phyloP scores from a whole-genome alignment of 2,329 filamentous ascomycete species.

The Mycosphaerella sp. region DNA sequence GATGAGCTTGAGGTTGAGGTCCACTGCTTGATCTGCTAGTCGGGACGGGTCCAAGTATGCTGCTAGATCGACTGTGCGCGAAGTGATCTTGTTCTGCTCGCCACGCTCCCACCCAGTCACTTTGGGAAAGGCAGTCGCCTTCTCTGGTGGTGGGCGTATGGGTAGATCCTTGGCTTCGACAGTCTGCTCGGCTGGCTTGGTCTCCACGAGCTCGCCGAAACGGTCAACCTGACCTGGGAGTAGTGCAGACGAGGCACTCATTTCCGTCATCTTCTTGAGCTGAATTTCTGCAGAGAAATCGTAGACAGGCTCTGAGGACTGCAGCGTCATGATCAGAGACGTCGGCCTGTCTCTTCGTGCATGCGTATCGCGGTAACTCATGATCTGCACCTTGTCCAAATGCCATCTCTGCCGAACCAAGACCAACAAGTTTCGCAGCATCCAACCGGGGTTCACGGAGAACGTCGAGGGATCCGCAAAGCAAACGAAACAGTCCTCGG shows the following conservation, averaged over 20 bases:
- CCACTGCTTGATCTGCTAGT: slow-evolving; percentile 87
- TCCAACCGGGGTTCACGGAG: slow-evolving; percentile 81
- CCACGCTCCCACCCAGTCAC: slow-evolving; percentile 94
- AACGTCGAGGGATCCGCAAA: slow-evolving; percentile 95
- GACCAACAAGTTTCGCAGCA: slow-evolving; percentile 79
- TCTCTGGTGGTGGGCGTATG: slow-evolving; percentile 36
- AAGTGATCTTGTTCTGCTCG: slow-evolving; percentile 66
- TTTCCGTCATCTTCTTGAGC: slow-evolving; percentile 23
- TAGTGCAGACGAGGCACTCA: slow-evolving; percentile 27
- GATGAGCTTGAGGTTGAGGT: slow-evolving; percentile 95
- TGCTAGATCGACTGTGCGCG: slow-evolving; percentile 72
- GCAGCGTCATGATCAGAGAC: slow-evolving; percentile 68
- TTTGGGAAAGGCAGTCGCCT: slow-evolving; percentile 54
- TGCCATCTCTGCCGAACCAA: slow-evolving; percentile 77
- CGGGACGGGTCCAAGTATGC: slow-evolving; percentile 89
- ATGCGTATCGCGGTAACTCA: slow-evolving; percentile 86
- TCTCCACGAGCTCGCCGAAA: slow-evolving; percentile 30
- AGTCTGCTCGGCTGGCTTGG: slow-evolving; percentile 13
- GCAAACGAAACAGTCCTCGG: slow-evolving; percentile 73
- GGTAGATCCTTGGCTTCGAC: slow-evolving; percentile 12
- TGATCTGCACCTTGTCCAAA: slow-evolving; percentile 68
- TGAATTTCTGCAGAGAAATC: slow-evolving; percentile 22
- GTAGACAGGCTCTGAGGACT: slow-evolving; percentile 46
- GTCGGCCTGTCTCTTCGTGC: slow-evolving; percentile 69
- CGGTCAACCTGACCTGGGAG: slow-evolving; percentile 29